Conservation (phyloP, 2,329 filamentous ascomycete species). For the Stemphylium beticola region DNA sequence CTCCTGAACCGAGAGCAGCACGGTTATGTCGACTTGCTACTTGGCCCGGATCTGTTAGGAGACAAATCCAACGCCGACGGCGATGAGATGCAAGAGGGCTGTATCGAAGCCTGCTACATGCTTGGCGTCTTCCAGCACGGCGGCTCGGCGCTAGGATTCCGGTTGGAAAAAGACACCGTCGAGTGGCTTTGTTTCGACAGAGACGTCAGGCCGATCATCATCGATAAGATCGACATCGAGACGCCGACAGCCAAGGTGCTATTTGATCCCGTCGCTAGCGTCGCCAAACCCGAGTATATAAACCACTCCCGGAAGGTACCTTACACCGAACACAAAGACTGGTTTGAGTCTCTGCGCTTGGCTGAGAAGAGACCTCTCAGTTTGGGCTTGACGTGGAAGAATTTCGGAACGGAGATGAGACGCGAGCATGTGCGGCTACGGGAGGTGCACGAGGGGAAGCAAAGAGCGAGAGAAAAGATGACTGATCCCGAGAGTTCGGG, state of each 20-base stretch:
- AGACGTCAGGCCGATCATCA: slow-evolving; percentile 4
- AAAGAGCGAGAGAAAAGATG: accelerated
- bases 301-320: slow-evolving; percentile 7
- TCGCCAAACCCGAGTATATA: slow-evolving; percentile 8
- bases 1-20: slow-evolving; percentile 1
- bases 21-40: slow-evolving; percentile 20
- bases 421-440: not conserved
- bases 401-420: slow-evolving; percentile 8
- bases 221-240: slow-evolving; percentile 5
- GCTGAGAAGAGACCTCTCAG: slow-evolving; percentile 41
- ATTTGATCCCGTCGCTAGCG: slow-evolving; percentile 29
- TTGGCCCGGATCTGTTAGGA: slow-evolving; percentile 17
- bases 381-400: slow-evolving; percentile 26
- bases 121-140: slow-evolving; percentile 17
- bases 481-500: not conserved
- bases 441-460: not conserved
- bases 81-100: slow-evolving; percentile 22
- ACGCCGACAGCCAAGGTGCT: not conserved
- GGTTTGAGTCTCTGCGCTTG: slow-evolving; percentile 19
- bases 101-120: slow-evolving; percentile 30
- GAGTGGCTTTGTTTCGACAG: slow-evolving; percentile 33
- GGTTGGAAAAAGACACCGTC: slow-evolving; percentile 9
- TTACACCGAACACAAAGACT: slow-evolving; percentile 27
- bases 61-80: slow-evolving; percentile 7
- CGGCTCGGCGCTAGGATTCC: slow-evolving; percentile 33